Evolutionary conservation across 768 basidiomycete genomes (phyloP).

Genomic region (Suillus decipiens): DNA sequence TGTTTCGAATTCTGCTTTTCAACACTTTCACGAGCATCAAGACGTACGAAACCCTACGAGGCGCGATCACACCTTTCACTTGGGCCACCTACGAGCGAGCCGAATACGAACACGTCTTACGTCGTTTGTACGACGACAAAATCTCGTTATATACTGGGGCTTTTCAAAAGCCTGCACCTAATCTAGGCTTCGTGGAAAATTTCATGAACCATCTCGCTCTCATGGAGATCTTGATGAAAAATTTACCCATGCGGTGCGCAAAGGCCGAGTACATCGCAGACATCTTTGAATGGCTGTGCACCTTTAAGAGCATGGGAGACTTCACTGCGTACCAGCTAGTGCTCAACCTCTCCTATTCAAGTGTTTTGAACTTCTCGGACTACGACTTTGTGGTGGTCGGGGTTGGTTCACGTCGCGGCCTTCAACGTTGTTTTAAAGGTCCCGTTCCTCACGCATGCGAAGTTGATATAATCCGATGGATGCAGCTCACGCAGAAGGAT

Average conservation of each 20-base stretch:
- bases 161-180: conserved; percentile 72
- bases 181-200: conserved; percentile 45
- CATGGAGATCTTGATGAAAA: conserved; percentile 60
- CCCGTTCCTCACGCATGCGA: conserved; percentile 45
- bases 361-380: conserved; percentile 59
- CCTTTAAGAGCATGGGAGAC: conserved; percentile 72
- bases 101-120: conserved; percentile 56
- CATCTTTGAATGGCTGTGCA: conserved; percentile 57
- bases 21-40: conserved; percentile 69
- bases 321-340: conserved; percentile 74
- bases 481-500: conserved; percentile 56
- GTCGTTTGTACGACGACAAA: conserved; percentile 37
- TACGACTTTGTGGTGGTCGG: conserved; percentile 73
- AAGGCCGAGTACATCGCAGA: conserved; percentile 59
- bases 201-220: conserved; percentile 66
- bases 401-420: conserved; percentile 64
- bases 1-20: conserved; percentile 74
- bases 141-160: conserved; percentile 64
- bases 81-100: conserved; percentile 59
- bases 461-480: conserved; percentile 62
- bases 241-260: conserved; percentile 51
- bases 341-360: conserved; percentile 58
- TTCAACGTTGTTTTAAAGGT: conserved; percentile 66
- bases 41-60: conserved; percentile 66
- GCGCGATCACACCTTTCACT: conserved; percentile 55